Evolutionary conservation across 2,329 filamentous ascomycete genomes (phyloP).

Genomic region (Mycosphaerella arachidis): DNA sequence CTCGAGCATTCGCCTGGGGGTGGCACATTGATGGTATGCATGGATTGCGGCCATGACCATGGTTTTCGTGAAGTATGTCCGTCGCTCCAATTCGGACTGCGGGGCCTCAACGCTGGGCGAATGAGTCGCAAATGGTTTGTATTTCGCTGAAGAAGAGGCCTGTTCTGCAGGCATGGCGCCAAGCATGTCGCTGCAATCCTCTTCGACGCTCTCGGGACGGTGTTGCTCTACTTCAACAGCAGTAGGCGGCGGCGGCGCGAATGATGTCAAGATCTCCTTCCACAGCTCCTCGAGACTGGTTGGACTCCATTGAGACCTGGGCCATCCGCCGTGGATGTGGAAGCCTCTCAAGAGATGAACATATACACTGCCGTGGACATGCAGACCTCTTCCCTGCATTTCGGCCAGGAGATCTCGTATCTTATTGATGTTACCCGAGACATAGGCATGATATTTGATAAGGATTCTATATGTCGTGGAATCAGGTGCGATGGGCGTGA

Average conservation of each 20-base stretch:
- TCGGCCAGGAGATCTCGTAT: conserved; percentile 71
- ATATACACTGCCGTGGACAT: conserved; percentile 72
- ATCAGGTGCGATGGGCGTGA: conserved; percentile 66
- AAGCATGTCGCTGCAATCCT: conserved; percentile 9
- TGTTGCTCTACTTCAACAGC: background rate
- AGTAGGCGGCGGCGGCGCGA: background rate
- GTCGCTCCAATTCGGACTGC: conserved; percentile 20
- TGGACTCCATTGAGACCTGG: conserved; percentile 66
- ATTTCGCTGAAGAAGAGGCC: background rate
- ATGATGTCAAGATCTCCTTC: conserved; percentile 54
- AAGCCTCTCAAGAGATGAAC: conserved; percentile 81
- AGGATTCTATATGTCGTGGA: conserved; percentile 75
- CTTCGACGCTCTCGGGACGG: background rate
- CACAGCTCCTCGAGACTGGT: conserved; percentile 65
- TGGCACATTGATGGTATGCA: conserved; percentile 59
- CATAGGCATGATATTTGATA: conserved; percentile 66
- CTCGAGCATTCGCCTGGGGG: conserved; percentile 48
- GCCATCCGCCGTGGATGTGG: conserved; percentile 61
- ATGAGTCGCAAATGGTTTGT: too few relatives aligned
- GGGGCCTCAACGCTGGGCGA: background rate
- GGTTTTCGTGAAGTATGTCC: conserved; percentile 41
- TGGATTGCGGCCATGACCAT: conserved; percentile 57
- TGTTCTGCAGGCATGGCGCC: conserved; percentile 13
- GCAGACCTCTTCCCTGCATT: conserved; percentile 67
- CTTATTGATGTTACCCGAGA: conserved; percentile 65